Evolutionary conservation across 805 yeast species (phyloP).

Genomic region (Lipomyces japonicus): DNA sequence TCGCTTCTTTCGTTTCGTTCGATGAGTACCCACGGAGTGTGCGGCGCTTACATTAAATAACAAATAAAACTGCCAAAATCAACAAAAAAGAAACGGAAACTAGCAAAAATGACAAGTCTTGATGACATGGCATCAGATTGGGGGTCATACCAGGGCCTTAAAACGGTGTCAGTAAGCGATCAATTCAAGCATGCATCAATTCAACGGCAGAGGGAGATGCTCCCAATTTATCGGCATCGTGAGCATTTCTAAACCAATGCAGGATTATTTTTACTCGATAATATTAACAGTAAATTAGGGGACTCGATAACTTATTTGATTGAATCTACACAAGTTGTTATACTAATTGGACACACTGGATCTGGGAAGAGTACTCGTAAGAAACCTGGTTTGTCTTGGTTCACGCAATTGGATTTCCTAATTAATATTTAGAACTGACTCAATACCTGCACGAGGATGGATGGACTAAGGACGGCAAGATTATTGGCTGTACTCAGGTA

Average conservation of each 20-base stretch:
- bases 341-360: constrained; percentile 30
- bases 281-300: constrained; percentile 8
- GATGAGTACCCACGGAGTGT: too few relatives aligned
- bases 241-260: not conserved
- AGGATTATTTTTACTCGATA: too few relatives aligned
- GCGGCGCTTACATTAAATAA: too few relatives aligned
- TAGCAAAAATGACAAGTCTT: too few relatives aligned
- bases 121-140: too few relatives aligned
- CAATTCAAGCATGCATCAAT: constrained; percentile 22
- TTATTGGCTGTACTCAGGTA: constrained; percentile 67
- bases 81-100: too few relatives aligned
- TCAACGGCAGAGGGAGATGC: constrained; percentile 16
- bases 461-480: constrained; percentile 27
- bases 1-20: too few relatives aligned
- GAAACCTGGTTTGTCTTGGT: constrained; percentile 3
- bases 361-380: constrained; percentile 32
- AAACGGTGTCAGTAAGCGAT: constrained; percentile 8
- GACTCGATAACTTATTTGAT: constrained; percentile 19
- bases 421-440: constrained; percentile 19
- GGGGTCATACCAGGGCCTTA: not conserved
- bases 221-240: constrained; percentile 25
- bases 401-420: not conserved
- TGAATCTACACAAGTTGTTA: constrained; percentile 22
- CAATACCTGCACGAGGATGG: constrained; percentile 29
- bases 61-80: too few relatives aligned